These are phyloP conservation scores for Nepenthes gracilis DNA, from an alignment of 148 eudicot genomes.

Conservation along the genomic window DNA sequence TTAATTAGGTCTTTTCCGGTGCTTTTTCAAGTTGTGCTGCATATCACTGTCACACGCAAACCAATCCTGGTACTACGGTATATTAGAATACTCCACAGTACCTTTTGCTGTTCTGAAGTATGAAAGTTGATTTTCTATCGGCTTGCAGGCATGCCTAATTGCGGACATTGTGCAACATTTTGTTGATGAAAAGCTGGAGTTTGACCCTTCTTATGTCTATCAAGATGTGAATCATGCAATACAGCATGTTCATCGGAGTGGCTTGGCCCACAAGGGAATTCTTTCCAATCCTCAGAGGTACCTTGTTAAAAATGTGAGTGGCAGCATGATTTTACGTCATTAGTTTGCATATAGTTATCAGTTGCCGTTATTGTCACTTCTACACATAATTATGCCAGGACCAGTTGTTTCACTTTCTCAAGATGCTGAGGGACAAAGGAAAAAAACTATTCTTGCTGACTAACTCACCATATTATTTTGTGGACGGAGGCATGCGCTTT, in stretches of 20 bases:
- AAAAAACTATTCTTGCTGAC: conserved; percentile 94
- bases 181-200: conserved; percentile 91
- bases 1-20: too few relatives aligned
- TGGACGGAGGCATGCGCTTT: conserved; percentile 98
- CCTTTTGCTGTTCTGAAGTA: neutral
- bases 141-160: conserved; percentile 82
- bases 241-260: conserved; percentile 91
- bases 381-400: conserved; percentile 31
- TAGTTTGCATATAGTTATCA: neutral
- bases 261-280: conserved; percentile 76
- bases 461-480: conserved; percentile 93
- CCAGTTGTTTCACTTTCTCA: conserved; percentile 59
- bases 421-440: conserved; percentile 79
- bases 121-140: conserved; percentile 4
- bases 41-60: too few relatives aligned
- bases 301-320: conserved; percentile 92
- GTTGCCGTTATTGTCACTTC: conserved; percentile 3
- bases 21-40: too few relatives aligned
- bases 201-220: conserved; percentile 87
- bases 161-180: conserved; percentile 97
- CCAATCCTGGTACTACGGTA: too few relatives aligned
- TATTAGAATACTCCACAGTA: too few relatives aligned
- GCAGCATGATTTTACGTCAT: conserved; percentile 1
- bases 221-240: conserved; percentile 88
- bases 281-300: conserved; percentile 78